Base-by-base conservation (phyloP, 2,329 filamentous ascomycete species). In the Penicillium polonicum region DNA sequence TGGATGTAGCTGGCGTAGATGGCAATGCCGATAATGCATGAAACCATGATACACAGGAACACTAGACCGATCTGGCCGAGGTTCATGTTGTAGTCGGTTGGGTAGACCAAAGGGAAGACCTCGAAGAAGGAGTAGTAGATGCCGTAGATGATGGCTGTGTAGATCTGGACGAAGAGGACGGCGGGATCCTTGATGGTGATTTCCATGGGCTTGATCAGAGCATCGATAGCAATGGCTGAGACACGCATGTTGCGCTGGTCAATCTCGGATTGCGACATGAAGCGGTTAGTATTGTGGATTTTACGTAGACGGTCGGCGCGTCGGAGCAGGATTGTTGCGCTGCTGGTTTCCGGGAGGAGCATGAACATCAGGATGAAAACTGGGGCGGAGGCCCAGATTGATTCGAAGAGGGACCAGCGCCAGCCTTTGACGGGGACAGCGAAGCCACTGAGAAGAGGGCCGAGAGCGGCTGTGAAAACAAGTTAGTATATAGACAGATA, bases 211-310 rank as follows among this genome's bases (percentile, higher is more conserved):
- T 69, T 69, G 57, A 69, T 60, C 2, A 69, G 53, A 29, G 67
- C 64, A 25, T 68, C 60, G 35, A 67, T 23, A 12, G 60, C 57
- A 17, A 69, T 17, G 15, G 33, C 54, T 4, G 55, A 61, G 42
- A 68, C 21, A 7, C 39, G 58, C 60, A 67, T 61, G 50, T 64
- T 56, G 19, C 57, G 60, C 70, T 85, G 82, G 66, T 87, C 82
- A 59, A 89, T 85, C 70, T 90, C 87, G 53, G 81, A 83, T 68
- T 88, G 84, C 0, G 84, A 82, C 72, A 82, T 80, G 71, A 88
- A 82, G 21, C 73, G 71, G 4, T 71, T 60, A 63, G 82, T 80
- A n/a, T 84, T 85, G 0, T 85, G 87, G 41, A 83, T 73, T 66
- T 81, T 83, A 54, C 87, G 82, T 6, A 89, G 80, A 19, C 86